These are phyloP conservation scores for Combretum micranthum DNA, from an alignment of 345 rosid genomes.

Conservation along the genomic window DNA sequence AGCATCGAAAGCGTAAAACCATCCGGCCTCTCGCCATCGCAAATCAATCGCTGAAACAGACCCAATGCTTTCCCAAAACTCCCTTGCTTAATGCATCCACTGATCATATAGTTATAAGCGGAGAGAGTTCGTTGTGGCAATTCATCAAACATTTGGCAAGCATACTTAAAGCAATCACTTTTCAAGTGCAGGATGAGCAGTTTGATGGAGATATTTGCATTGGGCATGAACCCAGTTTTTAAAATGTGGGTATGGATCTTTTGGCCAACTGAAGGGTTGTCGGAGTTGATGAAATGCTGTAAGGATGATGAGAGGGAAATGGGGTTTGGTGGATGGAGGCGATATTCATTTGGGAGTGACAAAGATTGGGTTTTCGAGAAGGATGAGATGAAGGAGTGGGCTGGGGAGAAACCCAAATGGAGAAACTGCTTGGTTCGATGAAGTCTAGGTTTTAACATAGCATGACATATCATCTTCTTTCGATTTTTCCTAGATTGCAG, in stretches of 20 bases:
- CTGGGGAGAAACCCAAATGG: too few species aligned
- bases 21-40: slow-evolving; percentile 57
- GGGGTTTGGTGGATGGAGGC: slow-evolving; percentile 16
- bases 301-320: slow-evolving; percentile 39
- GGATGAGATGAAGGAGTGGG: too few species aligned
- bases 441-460: too few species aligned
- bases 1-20: slow-evolving; percentile 78
- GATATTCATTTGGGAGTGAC: slow-evolving; percentile 9
- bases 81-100: slow-evolving; percentile 60
- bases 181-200: slow-evolving; percentile 53
- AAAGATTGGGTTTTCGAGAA: neutral
- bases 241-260: slow-evolving; percentile 57
- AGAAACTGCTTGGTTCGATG: too few species aligned
- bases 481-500: too few species aligned
- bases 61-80: slow-evolving; percentile 25
- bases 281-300: slow-evolving; percentile 62
- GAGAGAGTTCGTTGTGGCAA: slow-evolving; percentile 59
- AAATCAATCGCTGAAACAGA: slow-evolving; percentile 39
- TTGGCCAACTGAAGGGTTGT: slow-evolving; percentile 45
- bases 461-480: too few species aligned
- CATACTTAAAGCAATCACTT: slow-evolving; percentile 44
- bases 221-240: slow-evolving; percentile 58
- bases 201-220: slow-evolving; percentile 54
- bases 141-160: slow-evolving; percentile 71
- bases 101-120: slow-evolving; percentile 70